phyloP scores from a whole-genome alignment of 345 rosid species.

The Passiflora organensis region DNA sequence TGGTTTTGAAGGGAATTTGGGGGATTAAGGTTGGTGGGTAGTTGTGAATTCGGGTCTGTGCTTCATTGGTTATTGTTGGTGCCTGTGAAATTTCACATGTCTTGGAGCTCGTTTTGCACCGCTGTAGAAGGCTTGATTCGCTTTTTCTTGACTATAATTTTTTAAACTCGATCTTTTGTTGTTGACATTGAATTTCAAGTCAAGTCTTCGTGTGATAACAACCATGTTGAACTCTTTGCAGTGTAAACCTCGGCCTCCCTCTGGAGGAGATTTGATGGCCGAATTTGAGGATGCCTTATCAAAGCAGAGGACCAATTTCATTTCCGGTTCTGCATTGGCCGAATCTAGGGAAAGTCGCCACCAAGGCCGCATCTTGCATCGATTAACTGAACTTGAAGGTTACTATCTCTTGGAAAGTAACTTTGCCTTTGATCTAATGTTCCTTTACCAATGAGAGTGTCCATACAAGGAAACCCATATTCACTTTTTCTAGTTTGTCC shows the following conservation, averaged over 20 bases:
- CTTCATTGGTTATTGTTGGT: neutral
- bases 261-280: slow-evolving; percentile 57
- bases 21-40: slow-evolving; percentile 11
- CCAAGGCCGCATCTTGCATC: slow-evolving; percentile 58
- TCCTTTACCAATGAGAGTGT: slow-evolving; percentile 2
- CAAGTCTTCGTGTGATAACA: neutral
- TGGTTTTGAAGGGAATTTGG: neutral
- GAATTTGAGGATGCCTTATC: slow-evolving; percentile 83
- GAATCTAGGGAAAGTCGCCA: slow-evolving; percentile 49
- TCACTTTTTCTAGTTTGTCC: neutral
- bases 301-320: slow-evolving; percentile 49
- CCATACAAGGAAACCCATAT: neutral
- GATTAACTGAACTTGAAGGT: slow-evolving; percentile 89
- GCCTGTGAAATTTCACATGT: neutral
- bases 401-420: slow-evolving; percentile 12
- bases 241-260: slow-evolving; percentile 21
- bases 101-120: neutral
- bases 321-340: slow-evolving; percentile 48
- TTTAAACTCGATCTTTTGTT: neutral
- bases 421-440: slow-evolving; percentile 1
- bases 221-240: too few relatives aligned
- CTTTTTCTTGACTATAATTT: too few relatives aligned
- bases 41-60: slow-evolving; percentile 5
- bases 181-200: neutral
- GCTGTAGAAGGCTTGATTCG: neutral